Percentiles rank a stretch among this genome's conserved stretches.
Conservation (phyloP, 352 stramenopile genomes). For the Phytophthora cryptogea region DNA sequence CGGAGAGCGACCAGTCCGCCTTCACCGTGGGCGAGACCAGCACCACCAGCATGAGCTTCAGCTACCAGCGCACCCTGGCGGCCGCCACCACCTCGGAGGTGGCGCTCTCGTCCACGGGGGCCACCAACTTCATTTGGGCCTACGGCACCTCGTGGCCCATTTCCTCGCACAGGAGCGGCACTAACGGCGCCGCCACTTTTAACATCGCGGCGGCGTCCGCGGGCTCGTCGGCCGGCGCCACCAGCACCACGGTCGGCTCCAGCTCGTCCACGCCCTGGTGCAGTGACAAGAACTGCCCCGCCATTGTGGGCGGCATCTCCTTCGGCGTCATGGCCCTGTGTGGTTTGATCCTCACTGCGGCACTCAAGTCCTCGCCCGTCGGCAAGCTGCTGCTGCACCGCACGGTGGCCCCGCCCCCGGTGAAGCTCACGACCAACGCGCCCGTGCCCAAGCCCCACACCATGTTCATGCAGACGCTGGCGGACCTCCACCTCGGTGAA, state of each 20-base stretch:
- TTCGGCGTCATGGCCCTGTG: constrained; percentile 61
- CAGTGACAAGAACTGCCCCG: constrained; percentile 63
- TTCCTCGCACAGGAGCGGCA: constrained; percentile 48
- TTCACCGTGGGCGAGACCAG: constrained; percentile 45
- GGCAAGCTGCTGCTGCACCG: constrained; percentile 54
- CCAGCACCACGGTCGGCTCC: constrained; percentile 31
- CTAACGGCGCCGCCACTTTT: constrained; percentile 57
- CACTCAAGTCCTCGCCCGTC: constrained; percentile 44
- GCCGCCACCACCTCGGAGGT: constrained; percentile 55
- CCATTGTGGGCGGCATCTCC: constrained; percentile 55
- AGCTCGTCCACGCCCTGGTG: constrained; percentile 43
- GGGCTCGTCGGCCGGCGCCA: constrained; percentile 9
- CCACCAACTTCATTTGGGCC: constrained; percentile 68
- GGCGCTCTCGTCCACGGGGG: constrained; percentile 37
- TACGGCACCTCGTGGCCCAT: constrained; percentile 76
- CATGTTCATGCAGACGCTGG: constrained; percentile 58
- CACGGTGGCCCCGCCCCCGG: constrained; percentile 48
- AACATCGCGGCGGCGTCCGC: constrained; percentile 41
- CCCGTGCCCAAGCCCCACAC: constrained; percentile 41
- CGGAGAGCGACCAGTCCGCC: constrained; percentile 46
- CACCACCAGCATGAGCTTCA: constrained; percentile 61
- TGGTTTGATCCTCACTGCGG: constrained; percentile 50
- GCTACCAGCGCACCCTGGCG: constrained; percentile 67
- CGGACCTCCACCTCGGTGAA: constrained; percentile 66
- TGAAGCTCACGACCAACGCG: constrained; percentile 59